phyloP scores from a whole-genome alignment of 2,329 filamentous ascomycete genomes.

The Pyrenochaeta sp. region DNA sequence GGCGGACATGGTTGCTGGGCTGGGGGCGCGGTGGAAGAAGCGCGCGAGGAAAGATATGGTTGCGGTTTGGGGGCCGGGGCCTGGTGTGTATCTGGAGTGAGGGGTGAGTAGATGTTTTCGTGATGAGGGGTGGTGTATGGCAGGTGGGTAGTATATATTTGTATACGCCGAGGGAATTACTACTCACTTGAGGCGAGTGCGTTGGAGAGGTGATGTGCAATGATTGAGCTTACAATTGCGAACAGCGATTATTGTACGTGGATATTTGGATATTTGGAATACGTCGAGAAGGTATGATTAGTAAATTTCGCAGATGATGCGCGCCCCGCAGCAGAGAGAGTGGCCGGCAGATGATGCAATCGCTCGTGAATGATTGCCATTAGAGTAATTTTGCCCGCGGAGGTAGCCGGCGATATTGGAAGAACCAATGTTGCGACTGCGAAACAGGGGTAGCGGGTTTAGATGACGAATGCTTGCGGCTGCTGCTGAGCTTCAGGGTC shows the following conservation, averaged over 20 bases:
- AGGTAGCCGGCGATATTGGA: slow-evolving; percentile 22
- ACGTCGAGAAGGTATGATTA: slow-evolving; percentile 13
- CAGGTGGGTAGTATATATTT: background rate
- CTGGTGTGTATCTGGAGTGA: background rate
- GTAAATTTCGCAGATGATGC: slow-evolving; percentile 23
- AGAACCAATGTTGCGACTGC: slow-evolving; percentile 1
- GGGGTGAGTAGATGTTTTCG: background rate
- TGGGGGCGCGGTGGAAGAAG: slow-evolving; percentile 70
- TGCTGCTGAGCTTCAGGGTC: background rate
- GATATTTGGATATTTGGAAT: slow-evolving; percentile 34
- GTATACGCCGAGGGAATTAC: background rate
- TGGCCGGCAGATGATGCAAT: slow-evolving; percentile 45
- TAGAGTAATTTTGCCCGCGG: slow-evolving; percentile 20
- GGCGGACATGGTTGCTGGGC: slow-evolving; percentile 77
- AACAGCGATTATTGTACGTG: background rate
- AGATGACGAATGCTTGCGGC: slow-evolving; percentile 12
- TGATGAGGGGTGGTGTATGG: background rate
- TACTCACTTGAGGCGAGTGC: background rate
- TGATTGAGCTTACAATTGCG: background rate
- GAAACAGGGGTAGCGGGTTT: slow-evolving; percentile 12
- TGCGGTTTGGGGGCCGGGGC: slow-evolving; percentile 36
- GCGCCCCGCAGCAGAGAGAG: slow-evolving; percentile 39
- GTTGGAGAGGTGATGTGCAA: background rate
- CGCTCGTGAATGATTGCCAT: slow-evolving; percentile 9
- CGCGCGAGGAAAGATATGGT: slow-evolving; percentile 74